Base-by-base conservation (phyloP, 148 eudicot genomes). In the Rhododendron vialii region DNA sequence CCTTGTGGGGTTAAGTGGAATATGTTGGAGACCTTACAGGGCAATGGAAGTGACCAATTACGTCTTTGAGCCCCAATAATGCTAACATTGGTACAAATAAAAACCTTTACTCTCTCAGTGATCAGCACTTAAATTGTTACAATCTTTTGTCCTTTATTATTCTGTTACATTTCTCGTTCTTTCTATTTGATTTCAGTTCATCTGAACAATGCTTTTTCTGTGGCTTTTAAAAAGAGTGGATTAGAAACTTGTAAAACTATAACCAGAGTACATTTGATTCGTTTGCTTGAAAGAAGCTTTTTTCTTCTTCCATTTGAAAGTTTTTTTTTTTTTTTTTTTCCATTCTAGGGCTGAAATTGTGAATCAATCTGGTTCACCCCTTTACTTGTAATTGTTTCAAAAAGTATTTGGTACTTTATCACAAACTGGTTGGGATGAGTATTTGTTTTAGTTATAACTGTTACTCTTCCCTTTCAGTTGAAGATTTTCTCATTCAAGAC, bases 401-500 rank as follows among this genome's bases (percentile, higher is more conserved):
- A 14, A 30, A 14, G 45, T 74, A 33, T 7, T 75, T 36, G 45
- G 12, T 35, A 17, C 35, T 12, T 30, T 75, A 36, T 75, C 43
- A 75, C 45, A 6, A 36, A 15, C 78, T 15, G 24, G 78, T 75
- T 18, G 11, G 22, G 78, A 75, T 75, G 47, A 57, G n/a, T 80
- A n/a, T 63, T 38, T 30, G 22, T 83, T 14, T 38, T 15, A 28
- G 15, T 17, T 38, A 10, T 28, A 11, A 24, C 55, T 45, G 50
- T 88, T 11, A 22, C 82, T 47, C 17, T 88, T 87, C 48, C 86
- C 59, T 2, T 87, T 84, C 92, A 96, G 99, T 95, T 84, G 97
- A 94, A 90, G 99, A 95, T 90, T 95, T 96, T 81, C 93, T 96
- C 48, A 77, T 94, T 47, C 92, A 89, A 85, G 97, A 96, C 88